Evolutionary conservation across 768 basidiomycete species (phyloP).

Genomic region (Clavulina sp.): DNA sequence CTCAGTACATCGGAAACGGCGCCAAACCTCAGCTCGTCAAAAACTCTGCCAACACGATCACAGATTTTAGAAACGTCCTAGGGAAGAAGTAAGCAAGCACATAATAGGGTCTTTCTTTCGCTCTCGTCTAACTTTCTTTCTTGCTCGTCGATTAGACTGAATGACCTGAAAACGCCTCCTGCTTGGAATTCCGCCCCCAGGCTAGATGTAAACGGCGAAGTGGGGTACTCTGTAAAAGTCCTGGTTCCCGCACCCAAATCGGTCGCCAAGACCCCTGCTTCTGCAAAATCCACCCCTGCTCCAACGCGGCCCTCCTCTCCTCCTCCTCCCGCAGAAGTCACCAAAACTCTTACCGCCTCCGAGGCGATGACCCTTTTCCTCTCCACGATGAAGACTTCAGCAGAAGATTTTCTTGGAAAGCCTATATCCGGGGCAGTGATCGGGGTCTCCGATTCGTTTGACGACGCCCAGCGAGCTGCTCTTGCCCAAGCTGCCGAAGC

Average conservation of each 20-base stretch:
- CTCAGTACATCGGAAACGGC: slow-evolving; percentile 87
- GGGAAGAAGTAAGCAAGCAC: slow-evolving; percentile 77
- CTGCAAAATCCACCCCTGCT: slow-evolving; percentile 33
- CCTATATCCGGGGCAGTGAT: slow-evolving; percentile 68
- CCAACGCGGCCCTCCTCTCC: slow-evolving; percentile 46
- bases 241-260: slow-evolving; percentile 52
- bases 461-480: slow-evolving; percentile 46
- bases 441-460: slow-evolving; percentile 62
- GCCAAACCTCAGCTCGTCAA: slow-evolving; percentile 90
- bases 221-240: slow-evolving; percentile 72
- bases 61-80: slow-evolving; percentile 83
- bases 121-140: neutral
- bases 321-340: slow-evolving; percentile 63
- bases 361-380: slow-evolving; percentile 81
- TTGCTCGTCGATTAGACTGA: slow-evolving; percentile 35
- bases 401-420: slow-evolving; percentile 78
- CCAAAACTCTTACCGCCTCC: slow-evolving; percentile 59
- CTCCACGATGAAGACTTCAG: slow-evolving; percentile 64
- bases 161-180: slow-evolving; percentile 35
- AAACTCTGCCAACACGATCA: slow-evolving; percentile 85
- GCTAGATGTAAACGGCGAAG: slow-evolving; percentile 38
- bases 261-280: slow-evolving; percentile 25
- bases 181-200: slow-evolving; percentile 42
- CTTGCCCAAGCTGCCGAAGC: slow-evolving; percentile 55
- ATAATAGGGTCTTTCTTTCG: neutral